Percentiles rank a stretch among this genome's conserved stretches.
These are phyloP conservation scores for Aspergillus steynii DNA, from an alignment of 495 filamentous ascomycete species.

Conservation along the genomic window DNA sequence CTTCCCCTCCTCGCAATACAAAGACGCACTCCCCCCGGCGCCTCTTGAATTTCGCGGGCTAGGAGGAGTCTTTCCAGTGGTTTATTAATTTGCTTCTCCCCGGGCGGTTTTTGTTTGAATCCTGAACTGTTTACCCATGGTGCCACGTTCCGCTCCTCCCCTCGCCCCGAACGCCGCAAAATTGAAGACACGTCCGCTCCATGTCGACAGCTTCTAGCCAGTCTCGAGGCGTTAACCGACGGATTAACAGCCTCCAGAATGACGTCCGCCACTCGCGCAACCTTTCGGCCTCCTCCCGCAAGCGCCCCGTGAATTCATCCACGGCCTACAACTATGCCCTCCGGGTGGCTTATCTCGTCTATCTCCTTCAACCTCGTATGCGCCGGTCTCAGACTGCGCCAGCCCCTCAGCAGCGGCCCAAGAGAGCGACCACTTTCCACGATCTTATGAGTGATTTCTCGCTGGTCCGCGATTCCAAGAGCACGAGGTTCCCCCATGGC, in stretches of 20 bases:
- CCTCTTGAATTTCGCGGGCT: not conserved
- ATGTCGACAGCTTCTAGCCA: constrained; percentile 59
- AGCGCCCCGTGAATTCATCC: constrained; percentile 55
- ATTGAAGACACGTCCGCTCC: constrained; percentile 26
- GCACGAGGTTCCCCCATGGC: constrained; percentile 76
- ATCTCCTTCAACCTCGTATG: constrained; percentile 87
- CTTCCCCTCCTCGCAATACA: not conserved
- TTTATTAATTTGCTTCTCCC: not conserved
- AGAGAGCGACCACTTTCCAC: constrained; percentile 67
- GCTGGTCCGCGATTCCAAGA: constrained; percentile 72
- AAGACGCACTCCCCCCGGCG: not conserved
- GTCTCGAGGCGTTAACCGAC: constrained; percentile 55
- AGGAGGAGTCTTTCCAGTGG: not conserved
- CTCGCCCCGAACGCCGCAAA: constrained; percentile 24
- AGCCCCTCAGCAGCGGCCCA: constrained; percentile 58
- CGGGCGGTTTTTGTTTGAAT: not conserved
- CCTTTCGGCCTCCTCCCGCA: constrained; percentile 49
- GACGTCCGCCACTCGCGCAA: constrained; percentile 53
- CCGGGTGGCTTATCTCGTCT: constrained; percentile 86
- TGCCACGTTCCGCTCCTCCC: constrained; percentile 36
- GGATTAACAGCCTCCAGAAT: constrained; percentile 58
- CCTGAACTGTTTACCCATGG: constrained; percentile 28
- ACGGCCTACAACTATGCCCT: constrained; percentile 90
- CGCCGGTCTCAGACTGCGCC: constrained; percentile 82
- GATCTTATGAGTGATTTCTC: constrained; percentile 75